Evolutionary conservation across 257 asterid genomes (phyloP).

Genomic region (Forsythia viridissima): DNA sequence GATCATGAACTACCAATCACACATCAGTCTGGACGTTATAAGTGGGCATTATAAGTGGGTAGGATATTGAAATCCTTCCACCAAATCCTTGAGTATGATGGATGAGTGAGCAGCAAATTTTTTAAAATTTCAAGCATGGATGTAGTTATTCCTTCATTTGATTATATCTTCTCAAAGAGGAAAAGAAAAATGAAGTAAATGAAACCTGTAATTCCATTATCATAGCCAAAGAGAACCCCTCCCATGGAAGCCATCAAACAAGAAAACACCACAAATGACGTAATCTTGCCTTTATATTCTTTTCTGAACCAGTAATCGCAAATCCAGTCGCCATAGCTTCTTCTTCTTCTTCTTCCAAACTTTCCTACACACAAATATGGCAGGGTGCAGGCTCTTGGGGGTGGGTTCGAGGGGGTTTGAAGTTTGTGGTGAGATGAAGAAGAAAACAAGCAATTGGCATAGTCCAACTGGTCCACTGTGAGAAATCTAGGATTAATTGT

Average conservation of each 20-base stretch:
- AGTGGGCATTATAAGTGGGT: too few relatives aligned
- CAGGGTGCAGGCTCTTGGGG: neutral
- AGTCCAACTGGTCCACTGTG: constrained; percentile 18
- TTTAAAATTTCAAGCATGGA: neutral
- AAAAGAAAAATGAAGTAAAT: neutral
- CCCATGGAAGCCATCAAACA: constrained; percentile 83
- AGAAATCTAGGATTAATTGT: neutral
- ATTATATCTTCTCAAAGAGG: neutral
- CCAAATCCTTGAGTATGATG: neutral
- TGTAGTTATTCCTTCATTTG: neutral
- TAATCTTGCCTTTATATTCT: constrained; percentile 60
- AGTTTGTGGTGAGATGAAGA: constrained; percentile 6
- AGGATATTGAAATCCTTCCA: too few relatives aligned
- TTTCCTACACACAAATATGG: neutral
- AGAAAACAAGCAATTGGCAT: neutral
- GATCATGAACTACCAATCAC: too few relatives aligned
- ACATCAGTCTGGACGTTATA: too few relatives aligned
- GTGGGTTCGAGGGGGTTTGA: neutral
- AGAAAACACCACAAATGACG: constrained; percentile 58
- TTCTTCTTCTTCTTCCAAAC: too few relatives aligned
- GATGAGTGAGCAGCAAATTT: neutral
- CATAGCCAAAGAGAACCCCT: constrained; percentile 81
- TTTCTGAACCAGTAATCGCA: constrained; percentile 28
- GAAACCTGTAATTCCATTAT: constrained; percentile 81
- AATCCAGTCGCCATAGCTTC: constrained; percentile 55